These are phyloP conservation scores for Solanum aculeatissimum DNA, from an alignment of 305 asterid genomes.

Conservation along the genomic window DNA sequence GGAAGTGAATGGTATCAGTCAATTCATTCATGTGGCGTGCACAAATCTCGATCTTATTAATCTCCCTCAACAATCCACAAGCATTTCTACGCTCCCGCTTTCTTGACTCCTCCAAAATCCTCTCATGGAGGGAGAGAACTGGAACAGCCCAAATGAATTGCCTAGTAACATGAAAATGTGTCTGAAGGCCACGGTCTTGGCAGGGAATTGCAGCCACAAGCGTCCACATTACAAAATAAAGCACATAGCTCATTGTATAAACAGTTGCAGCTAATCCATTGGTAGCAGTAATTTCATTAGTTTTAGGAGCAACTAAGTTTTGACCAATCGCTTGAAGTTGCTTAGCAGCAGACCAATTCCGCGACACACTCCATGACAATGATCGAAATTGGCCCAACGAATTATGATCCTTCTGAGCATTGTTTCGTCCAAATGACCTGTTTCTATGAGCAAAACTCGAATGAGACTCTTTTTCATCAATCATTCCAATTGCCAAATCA, in stretches of 20 bases:
- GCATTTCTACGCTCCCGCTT: slow-evolving; percentile 52
- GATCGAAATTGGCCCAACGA: slow-evolving; percentile 58
- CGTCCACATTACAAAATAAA: slow-evolving; percentile 82
- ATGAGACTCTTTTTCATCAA: slow-evolving; percentile 49
- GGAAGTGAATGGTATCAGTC: slow-evolving; percentile 46
- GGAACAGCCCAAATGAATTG: slow-evolving; percentile 58
- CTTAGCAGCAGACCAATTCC: slow-evolving; percentile 82
- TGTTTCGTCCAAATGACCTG: slow-evolving; percentile 64
- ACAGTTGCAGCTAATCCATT: slow-evolving; percentile 57
- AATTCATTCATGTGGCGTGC: slow-evolving; percentile 43
- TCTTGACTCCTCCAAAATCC: slow-evolving; percentile 74
- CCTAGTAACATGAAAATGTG: slow-evolving; percentile 35
- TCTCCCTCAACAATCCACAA: slow-evolving; percentile 76
- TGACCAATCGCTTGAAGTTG: slow-evolving; percentile 76
- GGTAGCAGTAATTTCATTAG: slow-evolving; percentile 45
- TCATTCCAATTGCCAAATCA: slow-evolving; percentile 70
- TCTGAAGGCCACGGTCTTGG: slow-evolving; percentile 82
- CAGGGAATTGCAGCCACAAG: slow-evolving; percentile 96
- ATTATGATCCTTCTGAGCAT: slow-evolving; percentile 24
- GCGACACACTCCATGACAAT: slow-evolving; percentile 79
- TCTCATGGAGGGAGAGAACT: slow-evolving; percentile 58
- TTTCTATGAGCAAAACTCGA: slow-evolving; percentile 40
- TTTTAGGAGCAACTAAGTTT: slow-evolving; percentile 40
- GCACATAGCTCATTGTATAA: slow-evolving; percentile 69
- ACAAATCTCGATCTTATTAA: slow-evolving; percentile 57